phyloP scores from a whole-genome alignment of 371 early-diverging fungal genomes.

The Mucor piriformis region DNA sequence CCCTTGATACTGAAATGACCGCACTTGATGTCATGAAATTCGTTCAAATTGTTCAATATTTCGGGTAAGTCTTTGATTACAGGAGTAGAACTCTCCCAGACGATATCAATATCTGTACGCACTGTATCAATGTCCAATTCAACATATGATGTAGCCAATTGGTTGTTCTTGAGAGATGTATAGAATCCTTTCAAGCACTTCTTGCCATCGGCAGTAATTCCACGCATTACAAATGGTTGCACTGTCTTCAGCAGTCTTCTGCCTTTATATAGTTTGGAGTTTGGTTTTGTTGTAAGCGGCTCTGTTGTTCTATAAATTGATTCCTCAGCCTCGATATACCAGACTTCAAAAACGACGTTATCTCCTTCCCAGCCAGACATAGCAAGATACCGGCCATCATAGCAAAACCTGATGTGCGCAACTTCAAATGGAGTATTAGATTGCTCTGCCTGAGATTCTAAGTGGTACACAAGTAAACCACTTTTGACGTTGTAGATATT shows the following conservation, averaged over 20 bases:
- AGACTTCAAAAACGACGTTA: slow-evolving; percentile 1
- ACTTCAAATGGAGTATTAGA: background rate
- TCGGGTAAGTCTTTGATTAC: background rate
- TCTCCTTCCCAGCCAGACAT: background rate
- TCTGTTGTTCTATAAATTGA: background rate
- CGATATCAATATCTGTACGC: background rate
- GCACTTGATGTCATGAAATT: background rate
- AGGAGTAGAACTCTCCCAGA: background rate
- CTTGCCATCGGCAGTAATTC: background rate
- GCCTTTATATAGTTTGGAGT: background rate
- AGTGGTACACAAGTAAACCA: background rate
- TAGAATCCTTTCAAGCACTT: background rate
- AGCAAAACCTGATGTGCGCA: background rate
- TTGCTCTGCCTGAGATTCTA: background rate
- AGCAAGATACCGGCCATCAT: slow-evolving; percentile 3
- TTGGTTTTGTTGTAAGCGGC: background rate
- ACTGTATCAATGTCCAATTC: background rate
- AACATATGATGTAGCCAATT: background rate
- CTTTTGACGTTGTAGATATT: slow-evolving; percentile 10
- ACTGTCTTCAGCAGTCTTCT: background rate
- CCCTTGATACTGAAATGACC: background rate
- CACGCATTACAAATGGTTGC: background rate
- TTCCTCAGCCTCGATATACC: slow-evolving; percentile 5
- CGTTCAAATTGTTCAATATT: background rate
- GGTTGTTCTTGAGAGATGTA: background rate